phyloP scores from a whole-genome alignment of 768 basidiomycete genomes.

The Multifurca ochricompacta region DNA sequence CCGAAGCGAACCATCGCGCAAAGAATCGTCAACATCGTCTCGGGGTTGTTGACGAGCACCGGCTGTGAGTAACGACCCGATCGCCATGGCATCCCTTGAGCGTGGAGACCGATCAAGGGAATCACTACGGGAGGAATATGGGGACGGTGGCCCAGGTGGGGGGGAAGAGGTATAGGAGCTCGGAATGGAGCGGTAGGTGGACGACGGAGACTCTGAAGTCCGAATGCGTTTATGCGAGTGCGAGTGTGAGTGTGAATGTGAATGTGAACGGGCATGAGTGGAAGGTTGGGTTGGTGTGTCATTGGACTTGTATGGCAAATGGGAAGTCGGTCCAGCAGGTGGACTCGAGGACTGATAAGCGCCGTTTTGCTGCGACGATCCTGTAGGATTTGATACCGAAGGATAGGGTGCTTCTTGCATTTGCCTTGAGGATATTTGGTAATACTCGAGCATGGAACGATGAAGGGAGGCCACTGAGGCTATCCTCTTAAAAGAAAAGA shows the following conservation, averaged over 20 bases:
- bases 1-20: neutral
- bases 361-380: neutral
- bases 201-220: conserved; percentile 17
- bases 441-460: conserved; percentile 61
- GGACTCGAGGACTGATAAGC: neutral
- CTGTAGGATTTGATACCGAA: conserved; percentile 3
- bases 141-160: conserved; percentile 46
- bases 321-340: neutral
- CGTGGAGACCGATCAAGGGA: conserved; percentile 65
- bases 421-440: conserved; percentile 21
- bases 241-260: too few relatives aligned
- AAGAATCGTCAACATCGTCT: conserved; percentile 1
- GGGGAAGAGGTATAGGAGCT: conserved; percentile 17
- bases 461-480: conserved; percentile 66
- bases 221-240: conserved; percentile 22
- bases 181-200: conserved; percentile 62
- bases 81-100: conserved; percentile 70
- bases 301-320: neutral
- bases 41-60: conserved; percentile 20
- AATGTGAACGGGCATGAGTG: neutral
- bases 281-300: conserved; percentile 5
- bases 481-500: conserved; percentile 43
- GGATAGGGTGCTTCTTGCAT: conserved; percentile 2
- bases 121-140: conserved; percentile 64
- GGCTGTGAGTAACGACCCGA: conserved; percentile 61